Evolutionary conservation across 495 filamentous ascomycete genomes (phyloP).

Genomic region (Penicillium lagena): DNA sequence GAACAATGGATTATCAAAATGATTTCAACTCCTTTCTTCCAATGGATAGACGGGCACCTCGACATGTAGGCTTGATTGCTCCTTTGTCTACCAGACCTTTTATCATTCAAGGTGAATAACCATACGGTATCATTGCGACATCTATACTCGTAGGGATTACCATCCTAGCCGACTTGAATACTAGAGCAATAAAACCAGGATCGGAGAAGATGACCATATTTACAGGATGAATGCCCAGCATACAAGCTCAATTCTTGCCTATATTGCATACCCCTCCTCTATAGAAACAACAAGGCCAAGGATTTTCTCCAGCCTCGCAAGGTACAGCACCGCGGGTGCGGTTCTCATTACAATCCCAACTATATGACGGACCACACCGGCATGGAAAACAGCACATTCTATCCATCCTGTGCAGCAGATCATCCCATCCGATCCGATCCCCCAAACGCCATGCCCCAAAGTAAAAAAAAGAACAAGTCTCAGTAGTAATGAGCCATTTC

Average conservation of each 20-base stretch:
- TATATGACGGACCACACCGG: neutral
- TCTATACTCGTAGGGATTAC: neutral
- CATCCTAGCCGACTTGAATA: neutral
- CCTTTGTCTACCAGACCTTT: neutral
- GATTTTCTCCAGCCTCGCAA: no score
- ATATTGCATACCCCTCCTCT: no score
- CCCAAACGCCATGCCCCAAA: slow-evolving; percentile 9
- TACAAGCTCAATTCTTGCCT: no score
- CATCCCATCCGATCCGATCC: slow-evolving; percentile 1
- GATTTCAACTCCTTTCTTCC: slow-evolving; percentile 1
- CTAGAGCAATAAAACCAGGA: neutral
- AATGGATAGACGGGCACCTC: no score
- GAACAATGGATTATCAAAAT: slow-evolving; percentile 18
- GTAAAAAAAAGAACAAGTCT: slow-evolving; percentile 1
- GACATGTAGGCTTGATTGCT: no score
- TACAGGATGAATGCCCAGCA: no score
- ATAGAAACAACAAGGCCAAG: no score
- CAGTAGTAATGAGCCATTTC: slow-evolving; percentile 98
- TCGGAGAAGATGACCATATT: neutral
- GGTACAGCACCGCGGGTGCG: no score
- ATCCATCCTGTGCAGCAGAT: no score
- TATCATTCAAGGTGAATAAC: no score
- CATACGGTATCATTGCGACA: neutral
- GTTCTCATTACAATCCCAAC: neutral
- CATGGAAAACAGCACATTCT: no score